Base-by-base conservation (phyloP, 306 rosid species). In the Lagenaria siceraria region DNA sequence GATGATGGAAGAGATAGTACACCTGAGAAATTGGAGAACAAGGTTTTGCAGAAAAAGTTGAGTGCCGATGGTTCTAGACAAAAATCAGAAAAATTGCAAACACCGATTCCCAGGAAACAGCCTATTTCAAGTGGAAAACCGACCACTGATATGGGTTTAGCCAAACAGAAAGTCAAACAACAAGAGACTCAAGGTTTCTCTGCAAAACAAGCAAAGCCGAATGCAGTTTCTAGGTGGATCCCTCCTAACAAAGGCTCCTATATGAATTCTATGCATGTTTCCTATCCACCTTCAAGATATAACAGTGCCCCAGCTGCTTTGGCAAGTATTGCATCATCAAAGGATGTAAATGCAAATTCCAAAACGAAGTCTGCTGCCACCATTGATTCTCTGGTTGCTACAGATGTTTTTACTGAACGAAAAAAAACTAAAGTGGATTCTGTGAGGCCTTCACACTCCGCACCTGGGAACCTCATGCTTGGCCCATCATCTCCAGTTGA, bases 241-340 rank as follows among this genome's bases (percentile, higher is more conserved):
- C 99, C 99, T 61, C 78, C 99, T 54, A 96, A 91, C 87, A 96
- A 96, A 86, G 96, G 92, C 79, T 89, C 93, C 17, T 84, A 91
- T 76, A 78, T 77, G 60, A 89, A 86, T 84, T 92, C 99, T 81
- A 87, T 87, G 98, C 99, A 90, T 29, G 96, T 95, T 22, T 85
- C 83, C 55, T 90, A 95, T 88, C 97, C 98, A 77, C 96, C 98
- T 25, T 82, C 93, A 69, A 96, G 91, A 84, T 83, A 81, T 82
- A 90, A 95, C 53, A 87, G 96, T 81, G 88, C 93, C 61, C 96
- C 97, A 18, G 87, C 92, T 71, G 89, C 86, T 74, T 74, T 89
- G 81, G 72, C 79, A 56, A 78, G 84, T 83, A 1, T 78, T 27
- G 74, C 83, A 77, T 10, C 87, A 56, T 53, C 81, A 31, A 89